Conservation (phyloP, 306 rosid species). For the Crataegus laevigata region DNA sequence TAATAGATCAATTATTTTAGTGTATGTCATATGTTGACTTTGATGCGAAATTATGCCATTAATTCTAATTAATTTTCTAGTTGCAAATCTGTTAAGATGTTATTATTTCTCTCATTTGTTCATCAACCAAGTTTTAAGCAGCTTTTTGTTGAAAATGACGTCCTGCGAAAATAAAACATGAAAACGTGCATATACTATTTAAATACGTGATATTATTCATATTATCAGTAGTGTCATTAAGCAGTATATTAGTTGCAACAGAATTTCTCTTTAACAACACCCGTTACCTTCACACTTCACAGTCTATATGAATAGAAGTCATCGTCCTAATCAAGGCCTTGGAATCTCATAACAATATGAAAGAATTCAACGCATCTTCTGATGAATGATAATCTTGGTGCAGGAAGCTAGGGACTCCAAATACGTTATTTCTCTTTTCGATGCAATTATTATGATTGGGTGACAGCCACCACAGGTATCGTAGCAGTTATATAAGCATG, state of each 20-base stretch:
- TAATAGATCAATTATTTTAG: not conserved
- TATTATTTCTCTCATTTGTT: not conserved
- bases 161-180: not conserved
- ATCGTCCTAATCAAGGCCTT: no score
- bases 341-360: not conserved
- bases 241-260: no score
- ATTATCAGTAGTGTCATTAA: no score
- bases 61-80: no score
- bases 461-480: slow-evolving; percentile 31
- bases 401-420: not conserved
- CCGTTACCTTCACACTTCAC: no score
- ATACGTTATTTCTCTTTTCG: not conserved
- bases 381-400: not conserved
- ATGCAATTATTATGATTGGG: slow-evolving; percentile 23
- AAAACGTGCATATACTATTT: not conserved
- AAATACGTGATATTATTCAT: no score
- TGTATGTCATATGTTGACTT: not conserved
- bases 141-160: not conserved
- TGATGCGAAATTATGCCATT: no score
- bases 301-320: no score
- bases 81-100: no score
- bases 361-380: not conserved
- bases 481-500: slow-evolving; percentile 24
- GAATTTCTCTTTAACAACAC: no score
- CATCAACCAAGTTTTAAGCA: not conserved